Base-by-base conservation (phyloP, 257 asterid species). In the Anisodus acutangulus region DNA sequence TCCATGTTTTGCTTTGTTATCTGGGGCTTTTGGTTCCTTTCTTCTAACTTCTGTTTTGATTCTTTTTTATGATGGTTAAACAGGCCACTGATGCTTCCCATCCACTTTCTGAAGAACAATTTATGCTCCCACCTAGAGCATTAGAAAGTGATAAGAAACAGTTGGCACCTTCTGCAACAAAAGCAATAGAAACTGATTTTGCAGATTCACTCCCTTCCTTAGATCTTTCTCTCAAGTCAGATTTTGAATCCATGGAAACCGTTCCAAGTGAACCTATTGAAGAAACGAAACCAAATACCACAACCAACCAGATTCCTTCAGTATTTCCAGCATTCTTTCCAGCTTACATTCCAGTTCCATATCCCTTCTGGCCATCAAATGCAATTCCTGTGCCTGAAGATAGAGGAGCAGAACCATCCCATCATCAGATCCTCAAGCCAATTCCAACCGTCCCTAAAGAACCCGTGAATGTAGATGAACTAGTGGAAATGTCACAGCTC, bases 141-240 rank as follows among this genome's bases (percentile, higher is more conserved):
- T 81, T 62, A 19, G 91, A 87, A 71, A 85, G 82, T 64, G 86
- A 90, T 37, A 85, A 86, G 63, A 90, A 86, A 84, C 87, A 89
- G 19, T 79, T 83, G 10, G 22, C 71, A 70, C 81, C 58, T 55
- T 66, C 90, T 15, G 69, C 89, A 8, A 86, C 91, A 72, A 88
- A 51, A 83, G 45, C 86, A 60, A 26, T 78, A 16, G 88, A 26
- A 85, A 88, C 78, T 22, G 87, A 86, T 63, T 71, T 49, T 47
- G 86, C 63, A 69, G 89, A 74, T 64, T 22, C 86, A 51, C 63
- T 57, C 54, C 95, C 94, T 51, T 93, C 90, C 78, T 78, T 93
- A n/a, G 92, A 92, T 85, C 96, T 95, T 39, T 92, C 96, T 71
- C 95, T 95, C 72, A 90, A 89, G 81, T 89, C 91, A 22, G 86